Percentiles rank a stretch among this genome's conserved stretches.
These are phyloP conservation scores for Clathrospora elynae DNA, from an alignment of 2,329 filamentous ascomycete genomes.

Conservation along the genomic window DNA sequence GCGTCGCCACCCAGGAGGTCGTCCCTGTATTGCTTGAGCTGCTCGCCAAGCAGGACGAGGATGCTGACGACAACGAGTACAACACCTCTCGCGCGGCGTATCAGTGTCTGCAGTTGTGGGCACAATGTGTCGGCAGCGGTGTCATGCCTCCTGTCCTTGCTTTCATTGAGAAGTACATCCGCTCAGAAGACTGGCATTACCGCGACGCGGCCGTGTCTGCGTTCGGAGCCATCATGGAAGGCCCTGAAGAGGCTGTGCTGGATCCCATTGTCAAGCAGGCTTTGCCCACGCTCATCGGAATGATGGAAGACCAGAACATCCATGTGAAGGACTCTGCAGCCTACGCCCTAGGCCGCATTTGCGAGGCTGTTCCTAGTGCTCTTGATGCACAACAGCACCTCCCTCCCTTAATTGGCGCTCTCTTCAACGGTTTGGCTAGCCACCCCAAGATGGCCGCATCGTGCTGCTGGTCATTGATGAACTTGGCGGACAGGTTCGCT, in stretches of 20 bases:
- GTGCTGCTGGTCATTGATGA: conserved; percentile 99
- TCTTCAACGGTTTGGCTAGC: conserved; percentile 88
- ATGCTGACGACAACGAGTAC: conserved; percentile 95
- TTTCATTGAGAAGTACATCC: conserved; percentile 91
- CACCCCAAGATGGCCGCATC: conserved; percentile 97
- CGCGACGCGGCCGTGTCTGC: conserved; percentile 95
- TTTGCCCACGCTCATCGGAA: conserved; percentile 85
- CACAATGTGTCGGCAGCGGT: conserved; percentile 83
- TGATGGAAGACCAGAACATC: conserved; percentile 86
- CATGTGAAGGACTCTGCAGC: conserved; percentile 96
- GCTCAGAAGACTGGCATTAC: conserved; percentile 90
- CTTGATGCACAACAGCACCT: conserved; percentile 86
- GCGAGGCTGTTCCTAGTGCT: conserved; percentile 87
- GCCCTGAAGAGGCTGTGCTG: conserved; percentile 87
- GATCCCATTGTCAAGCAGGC: conserved; percentile 96
- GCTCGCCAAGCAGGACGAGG: conserved; percentile 96
- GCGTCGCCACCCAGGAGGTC: conserved; percentile 90
- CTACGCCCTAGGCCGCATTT: conserved; percentile 94
- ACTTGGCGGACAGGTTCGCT: conserved; percentile 92
- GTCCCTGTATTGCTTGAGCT: conserved; percentile 87
- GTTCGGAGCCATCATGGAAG: conserved; percentile 98
- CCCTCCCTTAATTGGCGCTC: conserved; percentile 79
- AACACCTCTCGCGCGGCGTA: conserved; percentile 94
- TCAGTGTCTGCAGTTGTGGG: conserved; percentile 93
- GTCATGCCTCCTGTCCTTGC: conserved; percentile 84